Evolutionary conservation across 164 flowering plant species (phyloP).

Genomic region (Santalum album): DNA sequence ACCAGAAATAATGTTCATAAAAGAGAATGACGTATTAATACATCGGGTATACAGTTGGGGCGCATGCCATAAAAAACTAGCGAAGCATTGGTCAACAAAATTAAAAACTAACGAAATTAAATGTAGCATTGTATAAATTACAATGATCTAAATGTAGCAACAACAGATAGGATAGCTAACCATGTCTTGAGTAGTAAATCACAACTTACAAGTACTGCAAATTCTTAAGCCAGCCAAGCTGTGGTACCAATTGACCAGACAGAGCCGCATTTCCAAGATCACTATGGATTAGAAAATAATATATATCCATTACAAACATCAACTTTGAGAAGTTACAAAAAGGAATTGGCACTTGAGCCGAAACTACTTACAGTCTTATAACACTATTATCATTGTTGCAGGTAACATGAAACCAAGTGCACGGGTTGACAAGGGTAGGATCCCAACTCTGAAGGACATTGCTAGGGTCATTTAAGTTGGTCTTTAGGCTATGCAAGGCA

Average conservation of each 20-base stretch:
- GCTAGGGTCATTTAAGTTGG: slow-evolving; percentile 70
- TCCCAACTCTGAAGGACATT: slow-evolving; percentile 95
- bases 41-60: too few species aligned
- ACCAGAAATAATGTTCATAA: too few species aligned
- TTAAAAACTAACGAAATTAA: too few species aligned
- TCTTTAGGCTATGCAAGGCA: slow-evolving; percentile 64
- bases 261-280: slow-evolving; percentile 92
- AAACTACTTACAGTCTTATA: slow-evolving; percentile 71
- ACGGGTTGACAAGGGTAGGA: slow-evolving; percentile 89
- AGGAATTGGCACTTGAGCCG: too few species aligned
- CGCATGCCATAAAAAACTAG: too few species aligned
- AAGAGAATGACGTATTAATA: too few species aligned
- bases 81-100: too few species aligned
- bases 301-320: background rate
- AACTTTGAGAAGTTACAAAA: too few species aligned
- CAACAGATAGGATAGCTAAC: background rate
- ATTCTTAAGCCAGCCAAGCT: slow-evolving; percentile 77
- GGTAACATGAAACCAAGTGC: slow-evolving; percentile 95
- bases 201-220: slow-evolving; percentile 80
- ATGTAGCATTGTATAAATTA: too few species aligned
- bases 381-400: slow-evolving; percentile 93
- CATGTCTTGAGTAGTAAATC: background rate
- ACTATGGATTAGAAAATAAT: slow-evolving; percentile 24
- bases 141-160: too few species aligned
- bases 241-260: slow-evolving; percentile 78